Base-by-base conservation (phyloP, 2,329 filamentous ascomycete species). In the Arachnopeziza araneosa region DNA sequence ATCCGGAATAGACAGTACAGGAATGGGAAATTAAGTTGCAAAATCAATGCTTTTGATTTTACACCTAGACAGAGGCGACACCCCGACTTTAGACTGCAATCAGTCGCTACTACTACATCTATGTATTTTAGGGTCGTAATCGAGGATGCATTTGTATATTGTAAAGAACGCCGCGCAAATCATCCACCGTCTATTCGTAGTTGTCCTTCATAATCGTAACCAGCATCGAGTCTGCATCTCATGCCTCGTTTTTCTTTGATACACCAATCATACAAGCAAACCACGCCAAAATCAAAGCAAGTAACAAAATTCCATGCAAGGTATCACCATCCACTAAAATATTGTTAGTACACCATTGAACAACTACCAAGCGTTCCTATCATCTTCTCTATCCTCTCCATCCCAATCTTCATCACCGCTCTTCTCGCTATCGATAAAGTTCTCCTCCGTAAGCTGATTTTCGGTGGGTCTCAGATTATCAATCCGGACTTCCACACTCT, bases 401-500 rank as follows among this genome's bases (percentile, higher is more conserved):
- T 80, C 78, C 60, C 82, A 80, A 52, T 82, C 79, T 44, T 78
- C 75, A 54, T 83, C 81, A 4, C 82, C 83, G 55, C 85, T 79
- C 83, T 70, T 72, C 64, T 83, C 81, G 7, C 74, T 75, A 62
- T 83, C 81, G 17, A 90, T 73, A 67, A 93, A 93, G 70, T 93
- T 89, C 1, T 81, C 83, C 78, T 91, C 90, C 23, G 80, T 81
- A 64, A 81, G 90, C 62, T 88, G 85, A 24, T 81, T 76, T 74
- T 91, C 89, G 1, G 80, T 80, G 5, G 86, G 85, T 62, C 90
- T 86, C 69, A 90, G 83, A 70, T 93, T 93, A 73, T 93, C 90
- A 65, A 93, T 86, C 52, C 84, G 77, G 51, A 93, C 81, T 61
- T 89, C 83, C 21, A 93, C 88, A 6, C 85, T 79, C 50, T 86